Evolutionary conservation across 208 protist species (phyloP).

Genomic region (Entamoeba dispar): DNA sequence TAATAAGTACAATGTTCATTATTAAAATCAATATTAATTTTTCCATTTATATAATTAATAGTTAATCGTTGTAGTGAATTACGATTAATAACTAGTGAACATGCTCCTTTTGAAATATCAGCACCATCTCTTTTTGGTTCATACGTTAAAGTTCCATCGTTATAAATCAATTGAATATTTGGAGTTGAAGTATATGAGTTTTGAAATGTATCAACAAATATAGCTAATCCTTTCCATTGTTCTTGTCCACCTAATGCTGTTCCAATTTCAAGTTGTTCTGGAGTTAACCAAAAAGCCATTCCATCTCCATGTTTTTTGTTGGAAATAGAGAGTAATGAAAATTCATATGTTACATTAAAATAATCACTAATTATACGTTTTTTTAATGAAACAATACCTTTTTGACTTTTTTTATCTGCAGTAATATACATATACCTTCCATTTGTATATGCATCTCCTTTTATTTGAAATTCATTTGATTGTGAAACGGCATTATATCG

Average conservation of each 20-base stretch:
- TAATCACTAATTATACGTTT: background rate
- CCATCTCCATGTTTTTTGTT: background rate
- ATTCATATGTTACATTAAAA: background rate
- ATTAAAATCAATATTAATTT: background rate
- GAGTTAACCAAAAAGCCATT: background rate
- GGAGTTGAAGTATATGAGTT: background rate
- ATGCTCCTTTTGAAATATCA: background rate
- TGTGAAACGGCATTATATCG: too few species aligned
- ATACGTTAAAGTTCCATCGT: background rate
- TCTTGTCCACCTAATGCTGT: background rate
- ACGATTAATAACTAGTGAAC: background rate
- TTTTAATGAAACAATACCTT: background rate
- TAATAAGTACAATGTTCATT: background rate
- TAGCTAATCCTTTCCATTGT: background rate
- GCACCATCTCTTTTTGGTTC: background rate
- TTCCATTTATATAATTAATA: background rate
- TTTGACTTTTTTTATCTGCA: background rate
- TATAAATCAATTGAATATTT: background rate
- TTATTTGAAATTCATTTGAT: background rate
- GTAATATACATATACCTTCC: background rate
- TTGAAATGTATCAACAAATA: background rate
- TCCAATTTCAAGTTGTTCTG: background rate
- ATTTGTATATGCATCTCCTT: background rate
- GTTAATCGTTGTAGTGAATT: background rate
- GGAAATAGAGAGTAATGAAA: background rate